Percentiles rank a stretch among this genome's conserved stretches.
phyloP scores from a whole-genome alignment of 1,284 basidiomycete genomes.

The Puccinia polysora region DNA sequence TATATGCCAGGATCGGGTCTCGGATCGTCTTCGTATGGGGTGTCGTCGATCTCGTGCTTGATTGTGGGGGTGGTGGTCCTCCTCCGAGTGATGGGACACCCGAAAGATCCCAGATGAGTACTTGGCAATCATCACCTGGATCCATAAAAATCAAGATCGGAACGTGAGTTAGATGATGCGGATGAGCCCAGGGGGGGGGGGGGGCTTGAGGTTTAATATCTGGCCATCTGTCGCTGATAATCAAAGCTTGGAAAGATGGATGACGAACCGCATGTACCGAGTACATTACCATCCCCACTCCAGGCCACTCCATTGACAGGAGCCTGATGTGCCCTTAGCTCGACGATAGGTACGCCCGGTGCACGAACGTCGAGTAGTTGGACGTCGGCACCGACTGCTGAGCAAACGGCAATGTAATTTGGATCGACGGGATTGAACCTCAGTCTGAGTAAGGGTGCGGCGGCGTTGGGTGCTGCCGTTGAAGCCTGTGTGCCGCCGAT shows the following conservation, averaged over 20 bases:
- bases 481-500: conserved; percentile 57
- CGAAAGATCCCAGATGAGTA: conserved; percentile 78
- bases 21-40: conserved; percentile 56
- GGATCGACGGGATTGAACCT: conserved; percentile 80
- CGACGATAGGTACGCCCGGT: conserved; percentile 86
- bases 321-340: conserved; percentile 71
- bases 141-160: background rate
- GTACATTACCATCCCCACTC: conserved; percentile 68
- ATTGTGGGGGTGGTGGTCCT: conserved; percentile 61
- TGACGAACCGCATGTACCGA: conserved; percentile 72
- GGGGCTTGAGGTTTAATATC: background rate
- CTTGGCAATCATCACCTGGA: conserved; percentile 80
- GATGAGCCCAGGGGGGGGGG: background rate
- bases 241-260: conserved; percentile 35
- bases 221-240: background rate
- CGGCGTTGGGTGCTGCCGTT: conserved; percentile 58
- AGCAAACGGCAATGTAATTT: conserved; percentile 89
- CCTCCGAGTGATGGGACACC: conserved; percentile 61
- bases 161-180: background rate
- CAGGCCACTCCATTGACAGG: conserved; percentile 79
- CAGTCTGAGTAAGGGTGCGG: conserved; percentile 72
- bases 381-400: conserved; percentile 77
- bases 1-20: conserved; percentile 76
- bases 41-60: conserved; percentile 37
- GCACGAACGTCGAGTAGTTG: conserved; percentile 90